Percentiles rank a stretch among this genome's conserved stretches.
Conservation (phyloP, 345 rosid genomes). For the Salix koriyanagi region DNA sequence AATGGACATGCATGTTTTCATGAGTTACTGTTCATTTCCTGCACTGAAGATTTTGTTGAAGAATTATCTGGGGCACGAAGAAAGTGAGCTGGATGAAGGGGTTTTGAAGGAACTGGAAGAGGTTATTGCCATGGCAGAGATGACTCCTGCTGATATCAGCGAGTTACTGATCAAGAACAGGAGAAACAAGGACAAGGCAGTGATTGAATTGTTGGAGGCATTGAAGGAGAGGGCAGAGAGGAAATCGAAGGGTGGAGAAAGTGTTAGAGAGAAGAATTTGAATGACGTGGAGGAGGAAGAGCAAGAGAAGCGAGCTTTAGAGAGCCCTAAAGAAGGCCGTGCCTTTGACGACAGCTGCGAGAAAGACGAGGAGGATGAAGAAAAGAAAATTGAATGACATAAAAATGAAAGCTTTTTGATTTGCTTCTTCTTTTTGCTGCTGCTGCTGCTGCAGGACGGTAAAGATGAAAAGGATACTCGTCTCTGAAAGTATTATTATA, state of each 20-base stretch:
- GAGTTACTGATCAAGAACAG: constrained; percentile 75
- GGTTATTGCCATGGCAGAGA: constrained; percentile 59
- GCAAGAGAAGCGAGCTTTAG: constrained; percentile 84
- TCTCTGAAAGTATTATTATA: not conserved
- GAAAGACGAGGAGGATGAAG: constrained; percentile 19
- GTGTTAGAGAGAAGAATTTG: constrained; percentile 21
- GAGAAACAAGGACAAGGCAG: constrained; percentile 49
- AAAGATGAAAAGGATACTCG: not conserved
- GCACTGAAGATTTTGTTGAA: constrained; percentile 64
- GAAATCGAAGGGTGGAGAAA: constrained; percentile 31
- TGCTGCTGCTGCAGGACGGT: not conserved
- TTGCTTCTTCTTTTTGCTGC: not conserved
- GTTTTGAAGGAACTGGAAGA: constrained; percentile 41
- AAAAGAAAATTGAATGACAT: constrained; percentile 28
- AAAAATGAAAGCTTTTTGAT: not conserved
- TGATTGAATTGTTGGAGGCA: constrained; percentile 48
- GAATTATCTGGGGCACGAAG: constrained; percentile 58
- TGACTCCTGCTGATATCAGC: constrained; percentile 94
- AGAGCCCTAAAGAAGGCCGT: constrained; percentile 44
- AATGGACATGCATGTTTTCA: constrained; percentile 93
- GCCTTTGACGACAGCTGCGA: constrained; percentile 19
- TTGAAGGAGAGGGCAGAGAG: constrained; percentile 46
- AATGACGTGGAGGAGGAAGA: constrained; percentile 35
- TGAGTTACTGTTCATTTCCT: constrained; percentile 70
- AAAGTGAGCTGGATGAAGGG: constrained; percentile 24